Conservation (phyloP, 1,284 basidiomycete genomes). For the Mycena sp. region DNA sequence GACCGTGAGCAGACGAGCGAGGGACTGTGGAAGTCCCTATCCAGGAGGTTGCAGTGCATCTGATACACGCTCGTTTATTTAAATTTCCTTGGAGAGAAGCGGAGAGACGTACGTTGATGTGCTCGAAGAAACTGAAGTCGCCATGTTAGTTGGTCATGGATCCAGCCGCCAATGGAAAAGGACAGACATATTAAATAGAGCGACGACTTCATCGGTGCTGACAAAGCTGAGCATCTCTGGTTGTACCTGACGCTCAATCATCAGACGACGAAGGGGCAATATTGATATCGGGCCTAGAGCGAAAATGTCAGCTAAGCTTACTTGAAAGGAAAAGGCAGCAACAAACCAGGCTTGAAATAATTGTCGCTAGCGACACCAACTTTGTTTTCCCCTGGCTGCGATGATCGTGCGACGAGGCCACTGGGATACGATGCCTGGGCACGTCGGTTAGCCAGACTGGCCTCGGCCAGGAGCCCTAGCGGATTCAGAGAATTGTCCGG, state of each 20-base stretch:
- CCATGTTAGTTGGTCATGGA: constrained; percentile 20
- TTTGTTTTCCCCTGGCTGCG: constrained; percentile 50
- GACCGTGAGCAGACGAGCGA: constrained; percentile 91
- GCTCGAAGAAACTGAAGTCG: constrained; percentile 72
- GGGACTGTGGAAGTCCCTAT: constrained; percentile 90
- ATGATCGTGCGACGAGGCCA: constrained; percentile 49
- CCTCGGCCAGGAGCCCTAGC: constrained; percentile 90
- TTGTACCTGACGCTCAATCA: constrained; percentile 90
- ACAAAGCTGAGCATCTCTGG: constrained; percentile 92
- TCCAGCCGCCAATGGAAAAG: constrained; percentile 12
- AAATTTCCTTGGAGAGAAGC: constrained; percentile 6
- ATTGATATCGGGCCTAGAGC: constrained; percentile 83
- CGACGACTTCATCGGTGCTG: constrained; percentile 84
- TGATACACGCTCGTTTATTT: constrained; percentile 38
- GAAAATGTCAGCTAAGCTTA: constrained; percentile 23
- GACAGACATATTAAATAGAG: constrained; percentile 90
- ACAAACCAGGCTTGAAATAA: constrained; percentile 93
- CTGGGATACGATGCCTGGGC: constrained; percentile 53
- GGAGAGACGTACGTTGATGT: constrained; percentile 71
- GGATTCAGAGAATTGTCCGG: constrained; percentile 94
- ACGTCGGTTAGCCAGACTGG: constrained; percentile 86
- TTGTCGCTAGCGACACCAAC: constrained; percentile 90
- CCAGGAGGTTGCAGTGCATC: constrained; percentile 81
- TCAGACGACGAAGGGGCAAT: constrained; percentile 83
- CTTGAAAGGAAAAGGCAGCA: constrained; percentile 14